Evolutionary conservation across 805 yeast genomes (phyloP).

Genomic region (Kluyveromyces lactis): DNA sequence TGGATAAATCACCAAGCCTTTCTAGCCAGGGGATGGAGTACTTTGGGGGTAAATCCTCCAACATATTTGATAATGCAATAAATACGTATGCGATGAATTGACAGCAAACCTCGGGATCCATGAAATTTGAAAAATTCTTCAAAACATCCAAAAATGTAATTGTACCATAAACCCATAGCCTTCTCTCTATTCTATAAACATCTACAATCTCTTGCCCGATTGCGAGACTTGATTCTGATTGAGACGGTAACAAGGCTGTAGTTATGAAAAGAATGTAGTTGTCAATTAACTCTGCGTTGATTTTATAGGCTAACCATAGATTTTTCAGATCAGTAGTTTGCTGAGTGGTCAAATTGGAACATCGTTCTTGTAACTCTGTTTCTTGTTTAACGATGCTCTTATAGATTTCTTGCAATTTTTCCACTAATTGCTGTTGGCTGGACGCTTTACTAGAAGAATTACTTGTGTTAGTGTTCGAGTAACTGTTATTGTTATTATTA

Average conservation of each 20-base stretch:
- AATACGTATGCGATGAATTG: slow-evolving; percentile 69
- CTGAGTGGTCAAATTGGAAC: slow-evolving; percentile 49
- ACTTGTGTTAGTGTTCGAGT: slow-evolving; percentile 16
- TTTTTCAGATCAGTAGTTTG: slow-evolving; percentile 52
- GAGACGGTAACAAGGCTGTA: slow-evolving; percentile 65
- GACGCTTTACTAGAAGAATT: slow-evolving; percentile 27
- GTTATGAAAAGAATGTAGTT: slow-evolving; percentile 65
- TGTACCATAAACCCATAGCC: slow-evolving; percentile 82
- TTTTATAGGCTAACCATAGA: slow-evolving; percentile 64
- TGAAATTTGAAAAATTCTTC: slow-evolving; percentile 64
- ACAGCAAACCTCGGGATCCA: slow-evolving; percentile 70
- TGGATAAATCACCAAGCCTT: slow-evolving; percentile 73
- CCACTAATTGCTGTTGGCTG: slow-evolving; percentile 40
- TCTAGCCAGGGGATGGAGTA: slow-evolving; percentile 57
- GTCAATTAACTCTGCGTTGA: slow-evolving; percentile 56
- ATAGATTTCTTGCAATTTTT: slow-evolving; percentile 67
- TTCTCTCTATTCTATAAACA: slow-evolving; percentile 66
- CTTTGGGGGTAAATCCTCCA: slow-evolving; percentile 30
- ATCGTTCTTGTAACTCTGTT: slow-evolving; percentile 61
- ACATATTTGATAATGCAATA: slow-evolving; percentile 37
- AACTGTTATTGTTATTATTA: slow-evolving; percentile 8
- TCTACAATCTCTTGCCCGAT: slow-evolving; percentile 67
- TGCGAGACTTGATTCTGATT: slow-evolving; percentile 35
- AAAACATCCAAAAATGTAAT: slow-evolving; percentile 72
- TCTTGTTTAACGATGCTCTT: slow-evolving; percentile 60